These are phyloP conservation scores for Fomitopsis pinicola DNA, from an alignment of 1,284 basidiomycete species.

Conservation along the genomic window DNA sequence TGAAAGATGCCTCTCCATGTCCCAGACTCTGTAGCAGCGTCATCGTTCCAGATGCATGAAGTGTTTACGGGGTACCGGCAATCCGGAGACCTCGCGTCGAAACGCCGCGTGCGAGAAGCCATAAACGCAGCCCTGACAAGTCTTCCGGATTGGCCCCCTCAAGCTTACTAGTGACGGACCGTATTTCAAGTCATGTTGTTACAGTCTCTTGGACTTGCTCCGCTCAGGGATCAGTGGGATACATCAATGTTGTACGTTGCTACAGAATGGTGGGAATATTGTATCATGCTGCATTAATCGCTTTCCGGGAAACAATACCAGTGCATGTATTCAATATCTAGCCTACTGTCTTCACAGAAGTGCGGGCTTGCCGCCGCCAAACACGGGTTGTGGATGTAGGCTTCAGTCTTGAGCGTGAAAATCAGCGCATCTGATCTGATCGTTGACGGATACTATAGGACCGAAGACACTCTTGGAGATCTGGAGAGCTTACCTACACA, in stretches of 20 bases:
- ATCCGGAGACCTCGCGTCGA: conserved; percentile 34
- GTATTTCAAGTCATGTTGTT: not conserved
- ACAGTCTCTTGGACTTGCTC: not conserved
- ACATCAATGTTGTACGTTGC: not conserved
- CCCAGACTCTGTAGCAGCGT: conserved; percentile 32
- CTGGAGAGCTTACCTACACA: not conserved
- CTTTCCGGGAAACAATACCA: not conserved
- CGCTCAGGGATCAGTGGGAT: too few relatives aligned
- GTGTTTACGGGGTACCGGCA: conserved; percentile 33
- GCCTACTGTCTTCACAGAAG: too few relatives aligned
- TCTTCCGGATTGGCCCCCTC: conserved; percentile 34
- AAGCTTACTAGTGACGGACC: conserved; percentile 1
- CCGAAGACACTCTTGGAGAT: not conserved
- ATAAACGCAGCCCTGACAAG: conserved; percentile 34
- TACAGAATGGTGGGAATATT: not conserved
- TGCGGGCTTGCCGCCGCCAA: too few relatives aligned
- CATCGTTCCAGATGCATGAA: conserved; percentile 35
- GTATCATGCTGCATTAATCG: not conserved
- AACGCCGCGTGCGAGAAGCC: conserved; percentile 35
- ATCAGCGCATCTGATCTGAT: too few relatives aligned
- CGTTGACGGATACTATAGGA: not conserved
- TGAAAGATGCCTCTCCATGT: not conserved
- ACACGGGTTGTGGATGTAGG: too few relatives aligned
- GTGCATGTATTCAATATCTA: not conserved
- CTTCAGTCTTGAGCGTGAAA: too few relatives aligned